Evolutionary conservation across 2,329 filamentous ascomycete species (phyloP).

Genomic region (Colletotrichum limetticola): DNA sequence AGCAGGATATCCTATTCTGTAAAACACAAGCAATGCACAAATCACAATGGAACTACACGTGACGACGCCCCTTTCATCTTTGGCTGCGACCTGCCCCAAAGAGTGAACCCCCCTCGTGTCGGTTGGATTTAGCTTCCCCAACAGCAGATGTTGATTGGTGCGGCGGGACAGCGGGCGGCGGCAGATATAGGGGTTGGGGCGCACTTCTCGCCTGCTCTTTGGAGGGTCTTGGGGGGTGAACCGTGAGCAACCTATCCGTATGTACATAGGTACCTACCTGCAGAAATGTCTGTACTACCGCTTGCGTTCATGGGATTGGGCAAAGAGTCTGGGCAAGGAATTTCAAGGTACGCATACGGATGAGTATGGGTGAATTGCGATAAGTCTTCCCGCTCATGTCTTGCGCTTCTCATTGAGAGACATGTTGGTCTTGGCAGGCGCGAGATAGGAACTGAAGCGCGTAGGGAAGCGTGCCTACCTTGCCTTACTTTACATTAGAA

Average conservation of each 20-base stretch:
- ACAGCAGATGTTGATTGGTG: slow-evolving; percentile 20
- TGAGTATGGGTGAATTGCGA: not conserved
- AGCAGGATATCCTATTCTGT: not conserved
- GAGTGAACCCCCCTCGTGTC: slow-evolving; percentile 1
- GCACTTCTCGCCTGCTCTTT: not conserved
- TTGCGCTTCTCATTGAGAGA: not conserved
- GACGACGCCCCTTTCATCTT: slow-evolving; percentile 22
- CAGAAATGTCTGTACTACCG: not conserved
- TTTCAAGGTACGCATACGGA: not conserved
- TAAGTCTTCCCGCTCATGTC: not conserved
- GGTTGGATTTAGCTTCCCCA: slow-evolving; percentile 6
- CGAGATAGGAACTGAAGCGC: not conserved
- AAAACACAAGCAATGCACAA: not conserved
- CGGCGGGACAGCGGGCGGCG: slow-evolving; percentile 12
- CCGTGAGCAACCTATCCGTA: too few relatives aligned
- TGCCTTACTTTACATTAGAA: too few relatives aligned
- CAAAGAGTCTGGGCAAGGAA: not conserved
- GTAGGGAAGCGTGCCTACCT: not conserved
- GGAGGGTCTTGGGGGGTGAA: too few relatives aligned
- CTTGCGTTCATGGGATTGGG: not conserved
- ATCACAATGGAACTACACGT: not conserved
- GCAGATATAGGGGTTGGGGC: slow-evolving; percentile 26
- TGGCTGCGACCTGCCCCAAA: slow-evolving; percentile 16
- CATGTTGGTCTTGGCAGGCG: not conserved
- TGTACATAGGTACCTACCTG: not conserved